A percentile compares a stretch with the other conserved stretches of the same genome.
phyloP scores from a whole-genome alignment of 192 early-diverging fungal species.

The Coemansia sp. region DNA sequence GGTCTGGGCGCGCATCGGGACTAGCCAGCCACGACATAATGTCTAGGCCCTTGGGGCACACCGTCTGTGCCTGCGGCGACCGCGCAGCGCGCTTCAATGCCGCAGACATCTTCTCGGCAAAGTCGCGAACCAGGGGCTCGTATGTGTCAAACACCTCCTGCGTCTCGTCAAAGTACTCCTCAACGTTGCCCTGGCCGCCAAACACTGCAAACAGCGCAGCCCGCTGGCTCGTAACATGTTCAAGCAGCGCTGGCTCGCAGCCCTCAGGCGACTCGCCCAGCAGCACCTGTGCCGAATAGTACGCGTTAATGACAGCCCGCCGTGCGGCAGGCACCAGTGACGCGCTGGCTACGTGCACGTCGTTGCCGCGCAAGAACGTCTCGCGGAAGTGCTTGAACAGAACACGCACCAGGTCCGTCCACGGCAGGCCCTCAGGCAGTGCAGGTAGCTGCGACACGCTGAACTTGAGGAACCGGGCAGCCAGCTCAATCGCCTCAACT shows the following conservation, averaged over 20 bases:
- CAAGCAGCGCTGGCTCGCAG: constrained; percentile 63
- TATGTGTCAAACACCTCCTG: constrained; percentile 78
- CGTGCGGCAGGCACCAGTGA: constrained; percentile 59
- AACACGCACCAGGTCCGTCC: constrained; percentile 69
- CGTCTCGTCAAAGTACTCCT: constrained; percentile 93
- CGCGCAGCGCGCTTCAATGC: constrained; percentile 63
- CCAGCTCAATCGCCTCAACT: constrained; percentile 67
- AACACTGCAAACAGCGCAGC: constrained; percentile 82
- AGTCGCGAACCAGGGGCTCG: constrained; percentile 71
- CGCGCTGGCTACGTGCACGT: constrained; percentile 77
- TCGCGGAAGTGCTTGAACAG: constrained; percentile 74
- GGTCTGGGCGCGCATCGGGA: constrained; percentile 74
- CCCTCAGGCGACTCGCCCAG: constrained; percentile 43
- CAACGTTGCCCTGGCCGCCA: constrained; percentile 94
- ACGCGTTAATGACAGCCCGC: constrained; percentile 67
- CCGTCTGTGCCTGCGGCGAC: constrained; percentile 62
- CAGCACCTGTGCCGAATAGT: constrained; percentile 71
- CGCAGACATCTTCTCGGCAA: constrained; percentile 73
- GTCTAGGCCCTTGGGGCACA: constrained; percentile 78
- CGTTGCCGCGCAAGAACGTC: constrained; percentile 74
- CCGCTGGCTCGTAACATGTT: constrained; percentile 59
- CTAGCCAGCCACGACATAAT: constrained; percentile 82
- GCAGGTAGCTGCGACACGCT: constrained; percentile 51
- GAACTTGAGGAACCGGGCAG: constrained; percentile 71
- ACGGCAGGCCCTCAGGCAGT: constrained; percentile 46